Evolutionary conservation across 2,329 filamentous ascomycete genomes (phyloP).

Genomic region (Fusarium bulbicola): DNA sequence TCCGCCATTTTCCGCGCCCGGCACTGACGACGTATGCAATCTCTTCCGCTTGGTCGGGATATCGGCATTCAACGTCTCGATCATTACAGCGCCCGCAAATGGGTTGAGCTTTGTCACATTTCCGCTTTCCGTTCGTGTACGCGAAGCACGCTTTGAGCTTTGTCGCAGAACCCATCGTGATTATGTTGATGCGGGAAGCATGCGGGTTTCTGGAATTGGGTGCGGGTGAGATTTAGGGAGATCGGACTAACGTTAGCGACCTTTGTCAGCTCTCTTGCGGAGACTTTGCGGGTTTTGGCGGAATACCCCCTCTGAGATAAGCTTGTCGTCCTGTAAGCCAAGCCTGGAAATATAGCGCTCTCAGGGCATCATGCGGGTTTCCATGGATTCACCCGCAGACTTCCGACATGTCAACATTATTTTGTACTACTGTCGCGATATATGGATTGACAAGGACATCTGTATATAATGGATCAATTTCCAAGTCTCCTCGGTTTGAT

Average conservation of each 20-base stretch:
- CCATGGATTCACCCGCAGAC: neutral
- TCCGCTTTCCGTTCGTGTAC: neutral
- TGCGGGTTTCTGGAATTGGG: neutral
- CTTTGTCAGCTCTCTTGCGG: slow-evolving; percentile 8
- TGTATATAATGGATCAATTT: neutral
- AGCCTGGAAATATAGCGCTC: neutral
- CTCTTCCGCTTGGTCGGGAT: slow-evolving; percentile 1
- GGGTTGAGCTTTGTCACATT: slow-evolving; percentile 10
- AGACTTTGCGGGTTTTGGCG: neutral
- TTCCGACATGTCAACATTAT: neutral
- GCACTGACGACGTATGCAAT: neutral
- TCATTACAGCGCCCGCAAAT: neutral
- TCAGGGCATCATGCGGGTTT: neutral
- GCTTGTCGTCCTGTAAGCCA: neutral
- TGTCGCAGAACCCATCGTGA: neutral
- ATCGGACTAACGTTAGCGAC: neutral
- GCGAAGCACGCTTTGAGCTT: slow-evolving; percentile 4
- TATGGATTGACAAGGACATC: no score
- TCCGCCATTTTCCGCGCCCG: neutral
- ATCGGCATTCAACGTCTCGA: slow-evolving; percentile 6
- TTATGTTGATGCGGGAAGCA: neutral
- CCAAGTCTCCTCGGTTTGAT: no score
- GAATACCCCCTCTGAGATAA: no score
- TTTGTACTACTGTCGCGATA: rapidly evolving
- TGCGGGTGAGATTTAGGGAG: neutral